A percentile compares a stretch with the other conserved stretches of the same genome.
These are phyloP conservation scores for Cardamine resedifolia DNA, from an alignment of 345 rosid species.

Conservation along the genomic window DNA sequence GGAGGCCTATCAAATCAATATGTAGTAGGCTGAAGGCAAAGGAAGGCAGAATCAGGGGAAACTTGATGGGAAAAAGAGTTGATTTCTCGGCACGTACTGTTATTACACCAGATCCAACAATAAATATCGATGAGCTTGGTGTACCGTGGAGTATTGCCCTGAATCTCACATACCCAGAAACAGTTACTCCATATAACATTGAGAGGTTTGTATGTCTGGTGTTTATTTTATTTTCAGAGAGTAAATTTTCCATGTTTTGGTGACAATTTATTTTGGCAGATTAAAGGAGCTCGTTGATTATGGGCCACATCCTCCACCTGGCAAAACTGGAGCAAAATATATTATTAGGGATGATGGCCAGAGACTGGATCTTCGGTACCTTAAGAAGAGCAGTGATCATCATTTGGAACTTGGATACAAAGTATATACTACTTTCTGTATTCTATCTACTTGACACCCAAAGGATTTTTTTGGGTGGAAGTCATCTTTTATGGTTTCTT, in stretches of 20 bases:
- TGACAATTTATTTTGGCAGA: constrained; percentile 42
- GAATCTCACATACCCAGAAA: constrained; percentile 93
- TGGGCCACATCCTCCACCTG: constrained; percentile 99
- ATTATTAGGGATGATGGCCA: constrained; percentile 98
- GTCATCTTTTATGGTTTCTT: constrained; percentile 16
- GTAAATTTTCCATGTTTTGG: neutral
- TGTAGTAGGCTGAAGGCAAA: constrained; percentile 98
- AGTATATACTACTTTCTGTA: constrained; percentile 23
- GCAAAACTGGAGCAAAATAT: constrained; percentile 95
- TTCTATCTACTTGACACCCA: neutral
- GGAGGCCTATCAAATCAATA: constrained; percentile 94
- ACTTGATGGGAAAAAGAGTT: constrained; percentile 97
- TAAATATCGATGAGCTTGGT: constrained; percentile 90
- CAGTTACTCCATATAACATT: constrained; percentile 95
- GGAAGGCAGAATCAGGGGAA: constrained; percentile 96
- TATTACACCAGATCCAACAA: constrained; percentile 96
- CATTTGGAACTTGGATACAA: constrained; percentile 98
- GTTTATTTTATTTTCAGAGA: neutral
- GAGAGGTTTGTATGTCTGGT: constrained; percentile 54
- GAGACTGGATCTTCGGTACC: constrained; percentile 93
- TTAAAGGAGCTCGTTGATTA: constrained; percentile 92
- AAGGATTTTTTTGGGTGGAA: neutral
- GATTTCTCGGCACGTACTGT: constrained; percentile 99
- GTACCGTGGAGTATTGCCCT: constrained; percentile 99
- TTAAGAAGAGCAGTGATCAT: constrained; percentile 98